phyloP scores from a whole-genome alignment of 2,329 filamentous ascomycete species.

The Colletotrichum sp. region DNA sequence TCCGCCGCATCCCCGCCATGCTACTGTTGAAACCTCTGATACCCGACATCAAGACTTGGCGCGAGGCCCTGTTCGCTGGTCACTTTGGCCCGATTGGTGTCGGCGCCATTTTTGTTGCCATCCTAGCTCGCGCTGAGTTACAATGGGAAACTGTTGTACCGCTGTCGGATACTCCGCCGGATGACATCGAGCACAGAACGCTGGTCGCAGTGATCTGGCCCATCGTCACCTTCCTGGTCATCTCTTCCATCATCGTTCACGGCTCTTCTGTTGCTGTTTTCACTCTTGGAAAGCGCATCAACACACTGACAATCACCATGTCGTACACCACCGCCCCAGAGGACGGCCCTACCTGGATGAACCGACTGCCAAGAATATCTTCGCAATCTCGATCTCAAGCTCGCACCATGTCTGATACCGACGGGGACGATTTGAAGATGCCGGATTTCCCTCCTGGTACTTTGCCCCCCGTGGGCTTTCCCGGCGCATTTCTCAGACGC shows the following conservation, averaged over 20 bases:
- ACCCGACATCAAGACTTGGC: slow-evolving; percentile 97
- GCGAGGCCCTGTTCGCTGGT: slow-evolving; percentile 93
- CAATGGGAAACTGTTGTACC: slow-evolving; percentile 81
- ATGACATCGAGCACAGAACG: slow-evolving; percentile 62
- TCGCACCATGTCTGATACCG: slow-evolving; percentile 81
- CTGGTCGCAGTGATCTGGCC: slow-evolving; percentile 93
- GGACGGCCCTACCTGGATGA: slow-evolving; percentile 93
- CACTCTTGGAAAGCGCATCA: slow-evolving; percentile 96
- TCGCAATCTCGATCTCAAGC: slow-evolving; percentile 80
- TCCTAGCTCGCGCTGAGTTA: slow-evolving; percentile 90
- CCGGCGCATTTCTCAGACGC: slow-evolving; percentile 80
- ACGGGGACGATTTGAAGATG: slow-evolving; percentile 68
- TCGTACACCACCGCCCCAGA: slow-evolving; percentile 93
- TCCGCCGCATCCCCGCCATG: slow-evolving; percentile 96
- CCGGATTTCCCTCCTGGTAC: slow-evolving; percentile 71
- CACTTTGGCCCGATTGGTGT: slow-evolving; percentile 98
- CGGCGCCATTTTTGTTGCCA: slow-evolving; percentile 93
- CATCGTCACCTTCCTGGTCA: slow-evolving; percentile 91
- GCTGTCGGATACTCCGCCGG: slow-evolving; percentile 63
- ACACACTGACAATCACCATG: slow-evolving; percentile 92
- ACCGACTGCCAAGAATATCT: slow-evolving; percentile 77
- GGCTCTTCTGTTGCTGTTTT: slow-evolving; percentile 99
- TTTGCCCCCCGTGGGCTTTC: slow-evolving; percentile 73
- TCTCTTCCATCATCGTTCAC: slow-evolving; percentile 92
- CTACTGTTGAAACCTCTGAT: slow-evolving; percentile 88